Evolutionary conservation across 2,329 filamentous ascomycete species (phyloP), one percentile per base, ranked within the genome.

Genomic region (Pseudonectria foliicola): DNA sequence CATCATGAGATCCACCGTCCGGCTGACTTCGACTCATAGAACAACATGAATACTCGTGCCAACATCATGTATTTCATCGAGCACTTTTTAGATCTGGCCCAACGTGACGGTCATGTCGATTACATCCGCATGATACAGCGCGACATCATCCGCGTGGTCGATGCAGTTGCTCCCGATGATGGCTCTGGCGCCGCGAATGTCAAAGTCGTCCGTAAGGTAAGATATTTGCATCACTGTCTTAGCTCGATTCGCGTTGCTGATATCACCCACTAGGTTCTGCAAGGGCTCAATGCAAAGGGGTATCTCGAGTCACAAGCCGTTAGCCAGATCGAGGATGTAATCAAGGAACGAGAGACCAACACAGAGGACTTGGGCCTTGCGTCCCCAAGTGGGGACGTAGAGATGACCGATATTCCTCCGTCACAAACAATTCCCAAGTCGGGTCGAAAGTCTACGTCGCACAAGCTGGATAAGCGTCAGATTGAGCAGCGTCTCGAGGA

Each of bases 61-160:
- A 98, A 98, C 59, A 96, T 98, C 60, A 94, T 98, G 84, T 98
- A 94, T 64, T 98, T 98, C 62, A 83, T 98, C 55, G 90, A 96
- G 55, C 84, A 90, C 49, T 85, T 98, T 48, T 85, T 93, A 56
- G 90, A 96, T 56, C 73, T 87, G 63, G 85, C 87, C 14, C 73
- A 77, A 43, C 83, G 80, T 46, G 85, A 87, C 46, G 76, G 79
- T 44, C 80, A 92, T 49, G 65, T 75, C 34, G 81, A 86, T 43
- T 98, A 95, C 55, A 80, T 95, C 18, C 78, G 83, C 33, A 95
- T 96, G 87, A 85, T 98, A 64, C 85, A 95, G 62, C 74, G 89
- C 30, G 92, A 98, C 57, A 94, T 98, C 27, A 71, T 93, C 24
- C 75, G 85, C 8, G 84, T 98, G 7, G 86, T 98, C 12, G 89